Evolutionary conservation across 495 filamentous ascomycete species (phyloP).

Genomic region (Xylaria grammica): DNA sequence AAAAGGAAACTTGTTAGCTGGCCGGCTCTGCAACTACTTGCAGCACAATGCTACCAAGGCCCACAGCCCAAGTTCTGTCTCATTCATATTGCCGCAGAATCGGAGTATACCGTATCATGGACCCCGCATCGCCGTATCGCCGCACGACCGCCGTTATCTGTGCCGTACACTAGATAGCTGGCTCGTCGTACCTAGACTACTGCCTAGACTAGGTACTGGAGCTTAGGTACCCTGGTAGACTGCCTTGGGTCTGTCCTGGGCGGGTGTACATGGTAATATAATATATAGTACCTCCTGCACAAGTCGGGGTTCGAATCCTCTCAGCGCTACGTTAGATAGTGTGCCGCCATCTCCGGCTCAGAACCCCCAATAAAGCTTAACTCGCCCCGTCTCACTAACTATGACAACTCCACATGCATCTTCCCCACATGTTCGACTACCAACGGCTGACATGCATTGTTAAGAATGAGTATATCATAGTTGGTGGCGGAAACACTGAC

Average conservation of each 20-base stretch:
- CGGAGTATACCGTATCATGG: neutral
- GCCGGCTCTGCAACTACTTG: neutral
- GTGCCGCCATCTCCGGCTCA: too few relatives aligned
- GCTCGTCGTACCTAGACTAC: neutral
- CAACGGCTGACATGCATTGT: neutral
- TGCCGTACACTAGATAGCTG: neutral
- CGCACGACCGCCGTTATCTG: neutral
- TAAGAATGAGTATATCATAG: neutral
- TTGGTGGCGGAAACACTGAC: neutral
- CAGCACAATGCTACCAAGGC: neutral
- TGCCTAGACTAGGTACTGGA: neutral
- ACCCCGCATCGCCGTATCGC: neutral
- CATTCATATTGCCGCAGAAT: neutral
- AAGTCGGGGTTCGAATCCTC: too few relatives aligned
- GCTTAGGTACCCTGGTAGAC: too few relatives aligned
- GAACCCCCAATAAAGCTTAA: too few relatives aligned
- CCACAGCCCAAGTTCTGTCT: neutral
- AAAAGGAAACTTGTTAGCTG: neutral
- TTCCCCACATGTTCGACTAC: too few relatives aligned
- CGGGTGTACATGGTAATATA: too few relatives aligned
- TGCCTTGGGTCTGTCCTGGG: too few relatives aligned
- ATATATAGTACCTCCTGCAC: too few relatives aligned
- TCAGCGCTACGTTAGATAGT: too few relatives aligned
- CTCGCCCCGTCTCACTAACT: too few relatives aligned
- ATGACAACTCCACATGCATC: neutral